Base-by-base conservation (phyloP, 257 asterid genomes). In the Solanum rostratum region DNA sequence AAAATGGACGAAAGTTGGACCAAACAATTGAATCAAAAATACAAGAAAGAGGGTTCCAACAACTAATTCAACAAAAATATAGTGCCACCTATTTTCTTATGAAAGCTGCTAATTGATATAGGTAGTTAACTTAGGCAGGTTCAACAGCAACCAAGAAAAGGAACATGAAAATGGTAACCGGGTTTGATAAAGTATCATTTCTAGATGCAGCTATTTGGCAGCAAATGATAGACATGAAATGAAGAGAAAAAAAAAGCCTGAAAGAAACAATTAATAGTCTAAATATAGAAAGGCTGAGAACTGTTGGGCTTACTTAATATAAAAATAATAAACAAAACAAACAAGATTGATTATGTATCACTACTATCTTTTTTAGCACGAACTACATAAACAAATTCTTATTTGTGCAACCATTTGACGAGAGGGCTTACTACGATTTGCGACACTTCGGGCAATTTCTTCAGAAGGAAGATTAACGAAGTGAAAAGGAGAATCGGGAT, bases 401-500 rank as follows among this genome's bases (percentile, higher is more conserved):
- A 33, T 33, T 33, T 33, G 39, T 33, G 39, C 39, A 33, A 33
- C 39, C 39, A 33, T 33, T 33, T 33, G 39, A 33, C 39, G 39
- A 33, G 39, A 33, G 39, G 71, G 84, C 90, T 89, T 88, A 97
- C 99, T 97, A 90, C 99, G 93, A 84, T 68, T 85, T 81, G 97
- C 98, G 50, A 94, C 87, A 86, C 80, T 87, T 79, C 89, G 92
- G 46, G 98, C 99, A 50, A 93, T 78, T 74, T 93, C 93, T 81
- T 97, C 98, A 46, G 97, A 97, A 39, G 97, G 96, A 57, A 97
- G 95, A 82, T 91, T 86, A 80, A 94, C 99, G 83, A 97, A 93
- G 87, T 97, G 98, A 88, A 95, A 97, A 73, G 99, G 99, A 15
- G 98, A 97, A 88, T 97, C 98, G 11, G 92, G 90, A 74, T 97